phyloP scores from a whole-genome alignment of 768 basidiomycete species.

The Boletus fagicola region DNA sequence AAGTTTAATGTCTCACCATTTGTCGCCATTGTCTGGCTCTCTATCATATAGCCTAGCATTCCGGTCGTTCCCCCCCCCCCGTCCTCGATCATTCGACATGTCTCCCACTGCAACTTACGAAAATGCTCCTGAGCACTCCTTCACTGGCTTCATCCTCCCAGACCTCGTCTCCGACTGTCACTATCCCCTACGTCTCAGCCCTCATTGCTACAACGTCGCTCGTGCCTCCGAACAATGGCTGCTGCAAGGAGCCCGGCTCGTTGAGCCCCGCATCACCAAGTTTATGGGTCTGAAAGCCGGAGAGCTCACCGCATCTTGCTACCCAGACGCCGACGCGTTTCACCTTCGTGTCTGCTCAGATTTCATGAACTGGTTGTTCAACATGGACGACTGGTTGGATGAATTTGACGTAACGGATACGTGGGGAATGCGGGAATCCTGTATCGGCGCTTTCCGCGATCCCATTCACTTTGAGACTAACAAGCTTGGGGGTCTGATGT shows the following conservation, averaged over 20 bases:
- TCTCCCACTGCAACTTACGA: constrained; percentile 27
- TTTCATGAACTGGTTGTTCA: constrained; percentile 54
- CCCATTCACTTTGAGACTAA: constrained; percentile 27
- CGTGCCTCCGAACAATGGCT: constrained; percentile 40
- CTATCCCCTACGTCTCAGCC: constrained; percentile 37
- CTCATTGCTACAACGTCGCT: constrained; percentile 35
- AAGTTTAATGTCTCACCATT: constrained; percentile 26
- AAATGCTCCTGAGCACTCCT: constrained; percentile 3
- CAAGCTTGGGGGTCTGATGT: constrained; percentile 32
- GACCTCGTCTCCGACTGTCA: constrained; percentile 42
- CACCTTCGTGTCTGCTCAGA: constrained; percentile 65
- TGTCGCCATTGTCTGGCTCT: constrained; percentile 11
- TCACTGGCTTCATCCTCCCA: constrained; percentile 36
- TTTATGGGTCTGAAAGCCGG: constrained; percentile 63
- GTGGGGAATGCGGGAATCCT: constrained; percentile 31
- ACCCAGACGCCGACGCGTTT: constrained; percentile 52
- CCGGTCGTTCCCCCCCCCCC: background rate
- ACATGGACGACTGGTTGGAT: constrained; percentile 43
- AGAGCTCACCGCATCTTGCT: constrained; percentile 64
- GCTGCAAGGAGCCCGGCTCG: constrained; percentile 23
- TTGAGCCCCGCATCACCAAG: constrained; percentile 34
- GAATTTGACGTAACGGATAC: constrained; percentile 35
- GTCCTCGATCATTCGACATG: constrained; percentile 16
- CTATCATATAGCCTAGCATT: constrained; percentile 16
- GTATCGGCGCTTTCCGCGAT: constrained; percentile 31